Evolutionary conservation across 1,139 yeast species (phyloP).

Genomic region (Saccharomyces hybrid): DNA sequence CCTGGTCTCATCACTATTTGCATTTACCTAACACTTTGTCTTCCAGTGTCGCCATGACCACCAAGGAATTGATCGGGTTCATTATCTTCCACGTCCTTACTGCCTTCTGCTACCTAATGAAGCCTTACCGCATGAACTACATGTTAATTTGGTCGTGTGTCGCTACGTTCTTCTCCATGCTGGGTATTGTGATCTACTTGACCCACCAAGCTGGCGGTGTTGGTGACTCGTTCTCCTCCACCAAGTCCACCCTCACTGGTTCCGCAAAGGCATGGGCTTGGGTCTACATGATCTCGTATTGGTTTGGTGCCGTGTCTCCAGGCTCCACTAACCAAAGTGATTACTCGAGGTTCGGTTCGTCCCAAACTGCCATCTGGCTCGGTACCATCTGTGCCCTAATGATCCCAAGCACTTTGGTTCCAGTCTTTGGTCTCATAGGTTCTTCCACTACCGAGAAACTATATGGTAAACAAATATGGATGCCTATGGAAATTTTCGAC

Average conservation of each 20-base stretch:
- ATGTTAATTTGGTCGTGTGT: constrained; percentile 35
- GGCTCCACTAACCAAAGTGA: constrained; percentile 34
- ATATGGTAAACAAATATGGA: constrained; percentile 36
- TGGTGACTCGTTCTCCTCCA: constrained; percentile 34
- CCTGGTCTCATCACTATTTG: constrained; percentile 34
- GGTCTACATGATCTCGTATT: constrained; percentile 37
- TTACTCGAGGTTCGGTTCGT: constrained; percentile 37
- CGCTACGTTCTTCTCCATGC: constrained; percentile 37
- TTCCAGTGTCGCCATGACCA: constrained; percentile 33
- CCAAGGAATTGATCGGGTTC: constrained; percentile 38
- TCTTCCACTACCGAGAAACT: constrained; percentile 35
- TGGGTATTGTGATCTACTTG: constrained; percentile 37
- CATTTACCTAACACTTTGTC: constrained; percentile 34
- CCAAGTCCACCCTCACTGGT: constrained; percentile 27
- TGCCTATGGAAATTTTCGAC: constrained; percentile 34
- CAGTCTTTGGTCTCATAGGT: constrained; percentile 38
- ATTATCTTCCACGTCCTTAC: constrained; percentile 38
- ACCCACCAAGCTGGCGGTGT: constrained; percentile 34
- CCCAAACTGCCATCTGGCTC: constrained; percentile 30
- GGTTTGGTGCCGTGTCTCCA: constrained; percentile 42
- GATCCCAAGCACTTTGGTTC: constrained; percentile 37
- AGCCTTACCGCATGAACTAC: constrained; percentile 36
- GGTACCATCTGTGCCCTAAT: constrained; percentile 34
- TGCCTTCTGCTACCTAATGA: constrained; percentile 34
- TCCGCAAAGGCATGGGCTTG: constrained; percentile 38